These are phyloP conservation scores for Metschnikowia anglica DNA, from an alignment of 805 yeast species.

Conservation along the genomic window DNA sequence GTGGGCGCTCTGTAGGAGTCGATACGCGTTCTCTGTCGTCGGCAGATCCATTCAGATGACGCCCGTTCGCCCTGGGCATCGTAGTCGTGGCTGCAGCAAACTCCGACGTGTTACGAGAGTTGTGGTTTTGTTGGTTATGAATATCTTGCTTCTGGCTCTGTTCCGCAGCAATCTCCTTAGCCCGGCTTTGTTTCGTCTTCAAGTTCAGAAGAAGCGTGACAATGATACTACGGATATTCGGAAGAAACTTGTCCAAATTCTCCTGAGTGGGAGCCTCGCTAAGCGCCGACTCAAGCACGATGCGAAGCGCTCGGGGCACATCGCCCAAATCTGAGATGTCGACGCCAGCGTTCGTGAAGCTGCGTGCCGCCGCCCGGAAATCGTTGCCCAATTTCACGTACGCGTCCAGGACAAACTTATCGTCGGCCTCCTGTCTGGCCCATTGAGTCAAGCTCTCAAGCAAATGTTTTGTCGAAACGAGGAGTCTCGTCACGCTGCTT, in stretches of 20 bases:
- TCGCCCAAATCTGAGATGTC: slow-evolving; percentile 84
- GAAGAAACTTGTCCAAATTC: slow-evolving; percentile 75
- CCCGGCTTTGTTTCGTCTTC: slow-evolving; percentile 71
- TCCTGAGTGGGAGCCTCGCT: slow-evolving; percentile 83
- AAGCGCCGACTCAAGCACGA: slow-evolving; percentile 80
- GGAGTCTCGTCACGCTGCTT: slow-evolving; percentile 70
- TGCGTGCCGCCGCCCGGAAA: slow-evolving; percentile 79
- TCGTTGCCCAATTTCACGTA: slow-evolving; percentile 93
- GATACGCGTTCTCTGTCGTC: slow-evolving; percentile 2
- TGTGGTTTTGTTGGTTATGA: neutral
- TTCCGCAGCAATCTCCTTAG: slow-evolving; percentile 38
- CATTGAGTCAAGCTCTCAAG: slow-evolving; percentile 86
- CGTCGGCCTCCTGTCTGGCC: slow-evolving; percentile 81
- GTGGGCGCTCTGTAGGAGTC: slow-evolving; percentile 2
- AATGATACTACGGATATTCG: slow-evolving; percentile 81
- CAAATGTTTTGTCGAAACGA: slow-evolving; percentile 85
- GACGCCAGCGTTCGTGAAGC: slow-evolving; percentile 75
- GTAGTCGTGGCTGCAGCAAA: neutral
- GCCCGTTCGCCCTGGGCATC: neutral
- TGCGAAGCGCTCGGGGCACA: slow-evolving; percentile 79
- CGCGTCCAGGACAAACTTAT: slow-evolving; percentile 81
- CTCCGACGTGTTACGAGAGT: neutral
- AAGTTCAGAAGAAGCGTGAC: slow-evolving; percentile 75
- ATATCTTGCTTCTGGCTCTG: too few species aligned
- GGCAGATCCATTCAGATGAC: neutral